Base-by-base conservation (phyloP, 371 early-diverging fungal genomes). In the Mortierella sp. region DNA sequence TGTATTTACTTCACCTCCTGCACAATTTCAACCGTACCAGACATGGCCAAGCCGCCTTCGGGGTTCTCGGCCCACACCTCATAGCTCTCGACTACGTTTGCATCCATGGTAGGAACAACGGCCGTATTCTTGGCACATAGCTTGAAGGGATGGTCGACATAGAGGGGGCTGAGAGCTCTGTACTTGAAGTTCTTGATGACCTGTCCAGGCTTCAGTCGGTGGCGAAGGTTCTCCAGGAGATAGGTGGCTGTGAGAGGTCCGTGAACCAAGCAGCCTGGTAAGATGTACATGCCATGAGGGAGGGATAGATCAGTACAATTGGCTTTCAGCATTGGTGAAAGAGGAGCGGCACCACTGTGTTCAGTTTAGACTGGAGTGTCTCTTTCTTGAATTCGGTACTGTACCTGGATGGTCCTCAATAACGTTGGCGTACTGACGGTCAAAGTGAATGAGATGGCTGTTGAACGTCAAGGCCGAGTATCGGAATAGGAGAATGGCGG, bases 391-490 rank as follows among this genome's bases (percentile, higher is more conserved):
- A 34, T 10, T 7, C 10, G 10, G 17, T 14, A 2, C 47, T n/a
- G 40, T 79, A 85, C 88, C 87, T 50, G 89, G 87, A 57, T 94
- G 93, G 16, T 87, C 86, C 68, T 95, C 96, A 6, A 85, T 69
- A 21, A 84, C 66, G 25, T 82, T 81, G n/a, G 91, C 86, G 66
- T 93, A 94, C 2, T 63, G 63, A 41, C 84, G 79, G 68, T 95
- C 93, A 78, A 89, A 95, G 69, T 95, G 95, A 47, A 95, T 94
- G 31, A 83, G 83, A 69, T 95, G 95, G 47, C 88, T 87, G 73
- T 95, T 95, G 79, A 91, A 95, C 2, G 93, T 92, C 53, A 94
- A 60, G 17, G 96, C 94, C 22, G 94, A 94, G 79, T 91, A 95
- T 27, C 95, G 79, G 80, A 95, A 95, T 29, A 95, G 74, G 14